Evolutionary conservation across 2,329 filamentous ascomycete species (phyloP), one percentile per base, ranked within the genome.

Genomic region (Orbilia oligospora): DNA sequence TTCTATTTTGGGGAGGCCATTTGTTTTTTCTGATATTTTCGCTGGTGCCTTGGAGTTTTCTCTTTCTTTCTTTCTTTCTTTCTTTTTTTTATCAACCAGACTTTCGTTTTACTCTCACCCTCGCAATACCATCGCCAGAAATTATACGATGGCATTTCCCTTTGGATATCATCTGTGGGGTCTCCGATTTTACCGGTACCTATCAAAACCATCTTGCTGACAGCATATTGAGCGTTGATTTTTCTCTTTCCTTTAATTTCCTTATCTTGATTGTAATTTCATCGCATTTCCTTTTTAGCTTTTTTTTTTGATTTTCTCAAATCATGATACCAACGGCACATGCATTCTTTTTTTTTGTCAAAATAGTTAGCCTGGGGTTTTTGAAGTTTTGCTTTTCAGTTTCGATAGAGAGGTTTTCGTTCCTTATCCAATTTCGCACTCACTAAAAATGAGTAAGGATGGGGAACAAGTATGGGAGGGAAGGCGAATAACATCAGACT

Each of bases 291-390:
- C 33, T 69, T 68, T 61, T 56, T 48, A 46, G 24, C 30, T 64
- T 58, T 64, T 51, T 64, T 58, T 64, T 51, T 46, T 38, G 49
- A 41, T 63, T 63, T 66, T 33, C 65, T 58, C 38, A 55, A 58
- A 30, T 72, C 68, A 78, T 72, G 75, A 78, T 78, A 78, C 75
- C 75, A 78, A 78, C 55, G 75, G 75, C 68, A 68, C 67, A 72
- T 72, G 66, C 72, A 71, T 66, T 68, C 49, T 49, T 10, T 49
- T 65, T 51, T 51, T 70, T 38, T 18, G 24, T 65, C 24, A 24
- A 44, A 44, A 44, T 61, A 61, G 36, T 18, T 61, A 61, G 56
- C 56, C n/a, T 61, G 41, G 56, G 53, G 24, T 18, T 61, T 68
- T 78, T 58, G 24, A 27, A 36, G 24, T 65, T 64, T 64, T 76